These are phyloP conservation scores for Geotrichum citri-aurantii DNA, from an alignment of 1,139 yeast genomes.

Conservation along the genomic window DNA sequence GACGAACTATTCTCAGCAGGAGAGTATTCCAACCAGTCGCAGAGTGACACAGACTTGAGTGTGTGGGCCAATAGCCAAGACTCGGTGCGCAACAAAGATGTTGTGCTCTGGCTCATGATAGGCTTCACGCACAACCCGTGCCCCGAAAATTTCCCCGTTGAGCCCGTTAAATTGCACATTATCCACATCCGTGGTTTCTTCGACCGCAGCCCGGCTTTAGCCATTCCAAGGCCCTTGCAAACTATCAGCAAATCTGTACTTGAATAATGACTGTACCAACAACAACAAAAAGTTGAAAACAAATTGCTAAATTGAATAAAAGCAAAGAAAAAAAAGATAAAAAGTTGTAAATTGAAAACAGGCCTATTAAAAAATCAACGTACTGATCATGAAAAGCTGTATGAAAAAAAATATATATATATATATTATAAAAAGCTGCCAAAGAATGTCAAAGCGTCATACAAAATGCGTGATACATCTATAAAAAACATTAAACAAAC, in stretches of 20 bases:
- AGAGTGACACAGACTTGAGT: slow-evolving; percentile 51
- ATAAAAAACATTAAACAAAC: background rate
- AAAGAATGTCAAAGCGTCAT: background rate
- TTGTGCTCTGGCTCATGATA: slow-evolving; percentile 79
- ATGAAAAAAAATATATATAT: background rate
- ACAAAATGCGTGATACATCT: background rate
- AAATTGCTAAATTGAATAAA: too few species aligned
- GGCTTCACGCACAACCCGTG: slow-evolving; percentile 85
- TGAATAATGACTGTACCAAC: too few species aligned
- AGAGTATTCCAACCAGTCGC: slow-evolving; percentile 62
- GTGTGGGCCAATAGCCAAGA: slow-evolving; percentile 54
- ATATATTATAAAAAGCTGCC: background rate
- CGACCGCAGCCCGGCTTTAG: slow-evolving; percentile 75
- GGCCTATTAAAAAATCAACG: too few species aligned
- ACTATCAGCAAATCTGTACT: slow-evolving; percentile 62
- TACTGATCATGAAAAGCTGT: too few species aligned
- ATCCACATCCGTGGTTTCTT: slow-evolving; percentile 72
- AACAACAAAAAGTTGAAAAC: too few species aligned
- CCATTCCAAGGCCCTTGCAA: slow-evolving; percentile 69
- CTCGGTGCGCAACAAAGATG: slow-evolving; percentile 61
- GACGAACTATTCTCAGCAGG: slow-evolving; percentile 58
- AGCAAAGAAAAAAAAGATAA: too few species aligned
- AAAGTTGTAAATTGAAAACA: too few species aligned
- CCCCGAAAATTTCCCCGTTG: slow-evolving; percentile 88
- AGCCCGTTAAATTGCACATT: slow-evolving; percentile 77